A percentile compares a stretch with the other conserved stretches of the same genome.
Evolutionary conservation across 2,329 filamentous ascomycete genomes (phyloP).

Genomic region (Pochonia chlamydosporia): DNA sequence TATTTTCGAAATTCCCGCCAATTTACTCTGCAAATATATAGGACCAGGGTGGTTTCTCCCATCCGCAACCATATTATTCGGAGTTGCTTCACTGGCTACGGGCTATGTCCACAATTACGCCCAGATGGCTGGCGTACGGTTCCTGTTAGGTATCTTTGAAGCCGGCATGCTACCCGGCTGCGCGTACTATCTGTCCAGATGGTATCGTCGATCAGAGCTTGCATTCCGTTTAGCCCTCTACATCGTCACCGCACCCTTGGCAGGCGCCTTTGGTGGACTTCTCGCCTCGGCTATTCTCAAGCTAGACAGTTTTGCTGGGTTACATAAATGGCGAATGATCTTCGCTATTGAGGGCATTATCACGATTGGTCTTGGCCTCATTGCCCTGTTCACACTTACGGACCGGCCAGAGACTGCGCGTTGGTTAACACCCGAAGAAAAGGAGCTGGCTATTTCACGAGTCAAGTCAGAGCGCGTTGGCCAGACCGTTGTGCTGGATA

Average conservation of each 20-base stretch:
- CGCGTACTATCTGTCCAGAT: constrained; percentile 66
- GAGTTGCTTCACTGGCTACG: constrained; percentile 56
- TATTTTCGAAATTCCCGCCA: constrained; percentile 64
- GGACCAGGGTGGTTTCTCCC: constrained; percentile 71
- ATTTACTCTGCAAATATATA: constrained; percentile 63
- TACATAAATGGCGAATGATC: constrained; percentile 61
- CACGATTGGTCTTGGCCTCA: constrained; percentile 43
- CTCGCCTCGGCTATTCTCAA: constrained; percentile 59
- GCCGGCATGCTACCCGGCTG: constrained; percentile 70
- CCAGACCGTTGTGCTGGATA: constrained; percentile 57
- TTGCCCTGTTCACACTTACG: constrained; percentile 59
- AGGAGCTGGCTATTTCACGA: constrained; percentile 58
- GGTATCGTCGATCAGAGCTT: constrained; percentile 65
- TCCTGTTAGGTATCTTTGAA: constrained; percentile 64
- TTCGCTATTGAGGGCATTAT: constrained; percentile 66
- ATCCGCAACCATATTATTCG: constrained; percentile 55
- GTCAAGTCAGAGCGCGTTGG: constrained; percentile 64
- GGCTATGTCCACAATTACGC: constrained; percentile 56
- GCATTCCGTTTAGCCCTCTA: constrained; percentile 63
- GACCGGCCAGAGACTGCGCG: constrained; percentile 62
- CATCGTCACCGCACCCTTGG: constrained; percentile 64
- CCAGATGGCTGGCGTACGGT: constrained; percentile 54
- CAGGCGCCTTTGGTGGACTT: constrained; percentile 66
- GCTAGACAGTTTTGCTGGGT: constrained; percentile 50
- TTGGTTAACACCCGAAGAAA: constrained; percentile 62